phyloP scores from a whole-genome alignment of 305 asterid genomes.

The Ilex paraguariensis region DNA sequence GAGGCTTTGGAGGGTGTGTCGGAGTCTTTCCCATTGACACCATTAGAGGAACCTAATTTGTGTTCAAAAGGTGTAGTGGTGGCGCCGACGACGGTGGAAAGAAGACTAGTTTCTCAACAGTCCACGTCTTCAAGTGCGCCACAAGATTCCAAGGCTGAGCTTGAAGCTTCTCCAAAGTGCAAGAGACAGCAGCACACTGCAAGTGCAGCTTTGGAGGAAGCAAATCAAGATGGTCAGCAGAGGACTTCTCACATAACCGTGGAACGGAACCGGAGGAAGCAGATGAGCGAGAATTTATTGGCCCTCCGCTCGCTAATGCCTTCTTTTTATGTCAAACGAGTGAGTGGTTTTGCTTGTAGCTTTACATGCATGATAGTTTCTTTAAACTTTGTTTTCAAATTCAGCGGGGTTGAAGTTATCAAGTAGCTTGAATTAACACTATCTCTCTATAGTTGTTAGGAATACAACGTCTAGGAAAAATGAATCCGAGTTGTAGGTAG shows the following conservation, averaged over 20 bases:
- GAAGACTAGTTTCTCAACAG: conserved; percentile 19
- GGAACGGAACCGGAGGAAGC: conserved; percentile 80
- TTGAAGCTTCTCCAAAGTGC: conserved; percentile 25
- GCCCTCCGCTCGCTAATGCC: conserved; percentile 86
- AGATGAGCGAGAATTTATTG: conserved; percentile 78
- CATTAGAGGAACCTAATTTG: conserved; percentile 2
- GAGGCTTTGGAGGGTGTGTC: conserved; percentile 33
- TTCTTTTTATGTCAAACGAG: conserved; percentile 80
- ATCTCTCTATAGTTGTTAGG: too few relatives aligned
- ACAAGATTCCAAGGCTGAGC: conserved; percentile 42
- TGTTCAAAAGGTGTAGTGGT: conserved; percentile 10
- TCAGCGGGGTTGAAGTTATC: neutral
- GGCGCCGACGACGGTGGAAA: neutral
- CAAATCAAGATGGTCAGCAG: conserved; percentile 30
- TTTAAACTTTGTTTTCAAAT: too few relatives aligned
- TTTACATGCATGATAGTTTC: too few relatives aligned
- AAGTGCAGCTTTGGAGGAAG: neutral
- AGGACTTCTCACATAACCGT: conserved; percentile 65
- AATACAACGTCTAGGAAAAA: too few relatives aligned
- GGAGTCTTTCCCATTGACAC: conserved; percentile 6
- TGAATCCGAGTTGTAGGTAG: too few relatives aligned
- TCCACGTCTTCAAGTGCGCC: conserved; percentile 23
- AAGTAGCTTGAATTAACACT: too few relatives aligned
- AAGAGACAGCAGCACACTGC: conserved; percentile 46
- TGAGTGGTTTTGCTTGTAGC: conserved; percentile 11